These are phyloP conservation scores for Paralagenidium karlingii DNA, from an alignment of 352 stramenopile genomes.

Conservation along the genomic window DNA sequence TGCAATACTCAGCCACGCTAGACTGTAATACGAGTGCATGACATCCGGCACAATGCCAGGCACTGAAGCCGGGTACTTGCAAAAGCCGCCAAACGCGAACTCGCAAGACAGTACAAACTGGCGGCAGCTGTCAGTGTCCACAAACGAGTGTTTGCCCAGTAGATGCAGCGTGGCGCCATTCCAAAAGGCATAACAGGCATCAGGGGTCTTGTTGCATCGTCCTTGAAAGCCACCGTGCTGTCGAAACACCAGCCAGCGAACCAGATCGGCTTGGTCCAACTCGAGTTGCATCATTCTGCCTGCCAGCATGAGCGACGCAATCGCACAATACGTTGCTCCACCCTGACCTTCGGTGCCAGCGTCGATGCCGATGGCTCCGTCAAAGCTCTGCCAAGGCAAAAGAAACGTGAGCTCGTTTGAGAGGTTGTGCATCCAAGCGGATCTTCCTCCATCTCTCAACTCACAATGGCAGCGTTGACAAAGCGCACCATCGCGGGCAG, in stretches of 20 bases:
- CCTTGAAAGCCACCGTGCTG: conserved; percentile 83
- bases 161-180: conserved; percentile 80
- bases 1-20: conserved; percentile 85
- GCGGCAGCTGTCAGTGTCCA: conserved; percentile 53
- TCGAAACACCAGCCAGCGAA: conserved; percentile 76
- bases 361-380: conserved; percentile 67
- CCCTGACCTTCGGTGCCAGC: conserved; percentile 56
- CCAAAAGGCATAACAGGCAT: conserved; percentile 91
- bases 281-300: conserved; percentile 57
- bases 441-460: too few species aligned
- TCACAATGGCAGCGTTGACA: too few species aligned
- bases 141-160: conserved; percentile 61
- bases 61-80: conserved; percentile 57
- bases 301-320: conserved; percentile 57
- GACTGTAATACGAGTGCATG: conserved; percentile 87
- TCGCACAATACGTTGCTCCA: conserved; percentile 56
- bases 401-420: conserved; percentile 5
- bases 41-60: conserved; percentile 57
- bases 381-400: conserved; percentile 38
- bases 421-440: conserved; percentile 24
- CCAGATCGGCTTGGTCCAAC: conserved; percentile 42
- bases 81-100: conserved; percentile 71
- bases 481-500: conserved; percentile 50
- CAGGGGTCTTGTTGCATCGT: conserved; percentile 81
- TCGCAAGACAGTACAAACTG: conserved; percentile 80